Base-by-base conservation (phyloP, 2,329 filamentous ascomycete genomes). In the Penicillium sp. region DNA sequence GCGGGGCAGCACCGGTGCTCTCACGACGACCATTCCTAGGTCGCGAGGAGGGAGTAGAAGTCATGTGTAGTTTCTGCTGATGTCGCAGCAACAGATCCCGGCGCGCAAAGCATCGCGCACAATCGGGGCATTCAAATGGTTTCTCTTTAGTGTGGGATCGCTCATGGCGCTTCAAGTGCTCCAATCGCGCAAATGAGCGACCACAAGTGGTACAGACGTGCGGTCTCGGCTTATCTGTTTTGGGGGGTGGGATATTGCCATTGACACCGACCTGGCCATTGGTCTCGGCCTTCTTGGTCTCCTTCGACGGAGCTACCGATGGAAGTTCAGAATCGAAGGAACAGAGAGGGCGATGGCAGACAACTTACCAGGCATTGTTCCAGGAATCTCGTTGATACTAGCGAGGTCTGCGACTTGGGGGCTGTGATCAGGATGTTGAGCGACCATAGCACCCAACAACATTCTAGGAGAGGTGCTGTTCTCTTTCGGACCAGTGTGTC, bases 141-240 rank as follows among this genome's bases (percentile, higher is more conserved):
- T 99, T 99, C 78, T 99, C 92, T 74, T 99, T 97, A 40, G 92
- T 97, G 72, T 97, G 92, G n/a, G 92, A 96, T 59, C 94, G 86
- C 77, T 97, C 94, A 75, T 99, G 94, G 57, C 94, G 89, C 79
- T 99, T 99, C 63, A 99, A 79, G 74, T 99, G 94, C 77, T 99
- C 94, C 66, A 99, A 79, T 57, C 94, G 87, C 54, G 94, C 94
- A 74, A 99, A 99, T 28, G 91, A 96, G 62, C 94, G 87, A 67
- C 87, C 85, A 75, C 94, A 99, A 44, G 92, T 97, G 36, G 82
- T 86, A 79, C 94, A 99, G 56, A 96, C 87, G 76, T 99, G 94
- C 61, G 94, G 94, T 61, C 93, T 86, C 52, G 94, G 94, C 79
- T 97, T 99, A 77, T 99, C 94, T 60, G 92, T 96, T 79, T 97